phyloP scores from a whole-genome alignment of 2,329 filamentous ascomycete genomes.

The Cladorrhinum sp. region DNA sequence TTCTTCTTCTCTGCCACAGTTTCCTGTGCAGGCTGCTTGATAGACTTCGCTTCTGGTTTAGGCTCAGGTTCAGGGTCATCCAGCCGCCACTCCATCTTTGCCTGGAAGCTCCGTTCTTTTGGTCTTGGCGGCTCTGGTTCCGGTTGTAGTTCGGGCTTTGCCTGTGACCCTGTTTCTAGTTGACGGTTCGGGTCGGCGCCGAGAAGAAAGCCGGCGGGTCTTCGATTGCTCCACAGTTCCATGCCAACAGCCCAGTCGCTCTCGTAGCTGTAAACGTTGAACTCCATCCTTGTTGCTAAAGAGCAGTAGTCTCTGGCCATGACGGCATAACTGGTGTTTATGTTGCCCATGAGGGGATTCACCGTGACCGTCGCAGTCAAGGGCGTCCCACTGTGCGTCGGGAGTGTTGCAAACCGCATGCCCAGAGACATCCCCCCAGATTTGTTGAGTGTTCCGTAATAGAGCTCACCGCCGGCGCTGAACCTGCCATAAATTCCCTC shows the following conservation, averaged over 20 bases:
- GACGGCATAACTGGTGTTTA: constrained; percentile 88
- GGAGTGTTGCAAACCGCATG: constrained; percentile 83
- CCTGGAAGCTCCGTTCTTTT: constrained; percentile 45
- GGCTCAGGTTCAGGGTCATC: constrained; percentile 35
- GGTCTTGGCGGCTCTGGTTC: constrained; percentile 21
- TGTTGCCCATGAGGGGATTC: constrained; percentile 90
- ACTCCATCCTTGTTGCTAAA: constrained; percentile 87
- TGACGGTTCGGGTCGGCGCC: constrained; percentile 33
- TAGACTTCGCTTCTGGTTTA: constrained; percentile 4
- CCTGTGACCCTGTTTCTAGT: constrained; percentile 6
- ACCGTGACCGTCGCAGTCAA: constrained; percentile 90
- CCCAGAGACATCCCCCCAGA: constrained; percentile 88
- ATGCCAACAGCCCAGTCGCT: constrained; percentile 88
- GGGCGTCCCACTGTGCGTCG: constrained; percentile 76
- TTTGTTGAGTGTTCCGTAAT: constrained; percentile 94
- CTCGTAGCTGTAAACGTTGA: constrained; percentile 98
- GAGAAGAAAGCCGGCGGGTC: constrained; percentile 36
- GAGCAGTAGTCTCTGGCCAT: constrained; percentile 79
- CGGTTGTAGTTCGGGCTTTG: constrained; percentile 29
- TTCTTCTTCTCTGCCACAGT: constrained; percentile 13
- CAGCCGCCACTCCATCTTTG: constrained; percentile 49
- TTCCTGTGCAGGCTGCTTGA: neutral
- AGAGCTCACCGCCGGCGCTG: constrained; percentile 87
- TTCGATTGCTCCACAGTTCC: constrained; percentile 79
- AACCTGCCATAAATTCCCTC: constrained; percentile 76